Conservation (phyloP, 2,329 filamentous ascomycete genomes). For the Paecilomyces dactylethromorphus region DNA sequence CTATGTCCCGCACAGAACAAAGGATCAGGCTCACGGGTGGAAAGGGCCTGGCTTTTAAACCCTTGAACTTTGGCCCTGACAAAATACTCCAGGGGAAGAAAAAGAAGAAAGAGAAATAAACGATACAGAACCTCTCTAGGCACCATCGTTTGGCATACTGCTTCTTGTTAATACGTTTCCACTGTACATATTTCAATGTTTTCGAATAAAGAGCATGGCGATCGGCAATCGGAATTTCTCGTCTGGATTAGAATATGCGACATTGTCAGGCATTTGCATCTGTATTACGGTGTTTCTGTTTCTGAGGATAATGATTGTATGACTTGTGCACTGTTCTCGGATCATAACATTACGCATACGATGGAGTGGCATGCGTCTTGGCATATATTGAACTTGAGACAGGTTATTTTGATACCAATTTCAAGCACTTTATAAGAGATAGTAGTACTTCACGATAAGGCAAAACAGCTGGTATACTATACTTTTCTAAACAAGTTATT, state of each 20-base stretch:
- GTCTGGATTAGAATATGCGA: background rate
- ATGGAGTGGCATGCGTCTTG: background rate
- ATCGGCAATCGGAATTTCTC: background rate
- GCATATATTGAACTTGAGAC: background rate
- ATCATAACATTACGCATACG: background rate
- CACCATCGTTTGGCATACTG: background rate
- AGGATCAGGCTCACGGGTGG: conserved; percentile 37
- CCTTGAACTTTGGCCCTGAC: conserved; percentile 22
- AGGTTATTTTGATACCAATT: background rate
- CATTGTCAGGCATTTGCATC: background rate
- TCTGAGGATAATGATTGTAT: background rate
- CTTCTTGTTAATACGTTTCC: background rate
- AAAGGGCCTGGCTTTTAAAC: conserved; percentile 36
- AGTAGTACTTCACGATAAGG: background rate
- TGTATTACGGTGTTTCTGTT: background rate
- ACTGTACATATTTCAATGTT: background rate
- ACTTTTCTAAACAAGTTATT: too few relatives aligned
- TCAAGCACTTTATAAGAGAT: background rate
- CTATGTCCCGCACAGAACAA: conserved; percentile 37
- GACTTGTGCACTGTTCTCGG: background rate
- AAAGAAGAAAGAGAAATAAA: background rate
- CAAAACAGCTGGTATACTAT: too few relatives aligned
- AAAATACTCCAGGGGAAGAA: conserved; percentile 11
- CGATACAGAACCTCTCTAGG: background rate
- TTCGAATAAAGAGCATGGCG: background rate